phyloP scores from a whole-genome alignment of 495 filamentous ascomycete species.

The Terfezia boudieri region DNA sequence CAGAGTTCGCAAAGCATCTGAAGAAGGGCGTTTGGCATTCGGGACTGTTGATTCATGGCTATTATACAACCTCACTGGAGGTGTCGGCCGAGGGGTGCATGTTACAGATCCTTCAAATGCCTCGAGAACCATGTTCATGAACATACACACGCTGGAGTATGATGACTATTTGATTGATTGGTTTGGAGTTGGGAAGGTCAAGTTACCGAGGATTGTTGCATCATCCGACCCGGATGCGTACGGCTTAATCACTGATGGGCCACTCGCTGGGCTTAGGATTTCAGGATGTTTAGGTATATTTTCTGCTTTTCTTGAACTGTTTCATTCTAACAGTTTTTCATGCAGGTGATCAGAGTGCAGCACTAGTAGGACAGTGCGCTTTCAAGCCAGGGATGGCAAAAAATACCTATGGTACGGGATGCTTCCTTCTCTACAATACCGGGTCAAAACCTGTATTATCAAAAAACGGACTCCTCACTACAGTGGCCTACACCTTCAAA shows the following conservation, averaged over 20 bases:
- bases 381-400: conserved; percentile 76
- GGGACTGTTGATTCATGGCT: conserved; percentile 92
- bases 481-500: conserved; percentile 72
- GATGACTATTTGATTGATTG: conserved; percentile 62
- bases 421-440: conserved; percentile 88
- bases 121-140: conserved; percentile 92
- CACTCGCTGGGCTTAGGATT: conserved; percentile 55
- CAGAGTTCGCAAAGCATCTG: conserved; percentile 52
- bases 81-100: conserved; percentile 39
- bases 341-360: conserved; percentile 56
- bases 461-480: conserved; percentile 66
- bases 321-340: no score
- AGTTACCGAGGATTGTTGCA: conserved; percentile 65
- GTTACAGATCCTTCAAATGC: conserved; percentile 89
- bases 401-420: conserved; percentile 92
- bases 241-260: conserved; percentile 41
- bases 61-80: conserved; percentile 74
- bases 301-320: no score
- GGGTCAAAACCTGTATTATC: conserved; percentile 80
- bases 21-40: conserved; percentile 60
- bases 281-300: conserved; percentile 51
- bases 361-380: conserved; percentile 76
- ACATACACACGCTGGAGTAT: conserved; percentile 67
- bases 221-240: conserved; percentile 61
- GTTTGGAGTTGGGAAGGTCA: conserved; percentile 52